These are phyloP conservation scores for Paramecium sexaurelia DNA, from an alignment of 73 alveolate species.

Conservation along the genomic window DNA sequence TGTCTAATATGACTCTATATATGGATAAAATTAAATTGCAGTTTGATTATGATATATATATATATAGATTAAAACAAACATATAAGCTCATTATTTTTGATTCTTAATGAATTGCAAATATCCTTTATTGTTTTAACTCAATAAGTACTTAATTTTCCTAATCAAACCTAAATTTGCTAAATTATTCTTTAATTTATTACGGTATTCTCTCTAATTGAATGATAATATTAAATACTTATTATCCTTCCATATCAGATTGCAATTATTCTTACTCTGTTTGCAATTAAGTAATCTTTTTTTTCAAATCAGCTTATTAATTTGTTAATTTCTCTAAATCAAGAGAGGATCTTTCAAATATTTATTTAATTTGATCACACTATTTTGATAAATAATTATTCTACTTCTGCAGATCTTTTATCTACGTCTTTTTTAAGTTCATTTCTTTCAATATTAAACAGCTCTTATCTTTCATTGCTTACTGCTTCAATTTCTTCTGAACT, in stretches of 20 bases:
- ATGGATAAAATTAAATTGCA: not conserved
- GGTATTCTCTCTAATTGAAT: not conserved
- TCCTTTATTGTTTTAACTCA: conserved; percentile 21
- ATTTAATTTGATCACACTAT: conserved; percentile 44
- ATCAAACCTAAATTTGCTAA: not conserved
- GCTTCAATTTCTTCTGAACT: conserved; percentile 36
- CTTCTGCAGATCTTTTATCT: conserved; percentile 42
- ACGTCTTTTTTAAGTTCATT: conserved; percentile 21
- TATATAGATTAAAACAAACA: not conserved
- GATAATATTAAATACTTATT: not conserved
- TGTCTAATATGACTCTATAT: no score
- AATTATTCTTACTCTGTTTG: conserved; percentile 28
- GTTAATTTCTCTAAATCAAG: not conserved
- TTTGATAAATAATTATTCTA: not conserved
- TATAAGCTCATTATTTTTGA: not conserved
- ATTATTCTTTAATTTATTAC: not conserved
- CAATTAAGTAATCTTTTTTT: not conserved
- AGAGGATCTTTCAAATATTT: not conserved
- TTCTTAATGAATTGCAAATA: not conserved
- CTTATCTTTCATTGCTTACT: conserved; percentile 36
- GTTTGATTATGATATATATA: not conserved
- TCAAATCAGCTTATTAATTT: not conserved
- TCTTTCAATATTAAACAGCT: conserved; percentile 22
- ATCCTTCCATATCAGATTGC: conserved; percentile 25
- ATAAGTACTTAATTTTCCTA: conserved; percentile 27